Base-by-base conservation (phyloP, 2,329 filamentous ascomycete genomes). In the Hypoxylon sp. region DNA sequence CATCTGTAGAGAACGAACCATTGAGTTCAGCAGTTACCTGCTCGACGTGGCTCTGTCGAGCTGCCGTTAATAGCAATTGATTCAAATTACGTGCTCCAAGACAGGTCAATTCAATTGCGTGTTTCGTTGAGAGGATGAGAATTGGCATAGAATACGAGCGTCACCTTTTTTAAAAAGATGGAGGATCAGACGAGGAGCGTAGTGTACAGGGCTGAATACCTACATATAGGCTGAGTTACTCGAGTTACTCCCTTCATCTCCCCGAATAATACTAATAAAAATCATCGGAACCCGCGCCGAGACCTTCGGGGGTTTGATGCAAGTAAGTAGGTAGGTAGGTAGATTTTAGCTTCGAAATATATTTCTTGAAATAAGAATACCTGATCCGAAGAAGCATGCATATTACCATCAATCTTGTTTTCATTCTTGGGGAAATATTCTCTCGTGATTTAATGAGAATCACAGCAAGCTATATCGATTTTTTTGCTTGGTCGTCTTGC, bases 161-260 rank as follows among this genome's bases (percentile, higher is more conserved):
- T 57, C 53, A 19, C 43, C 34, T 48, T 59, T 28, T 52, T 55
- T 1, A 25, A 9, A 23, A 43, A 36, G 41, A 60, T 32, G 64
- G 49, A 65, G 67, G 67, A 67, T 69, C 51, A 63, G 52, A 65
- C 57, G 46, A 52, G 28, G 7, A 63, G 43, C 25, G 57, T 41
- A 63, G 36, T 19, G 60, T 34, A 17, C 53, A 36, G 51, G 38
- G 38, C 38, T 11, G 38, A 43, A 17, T 7, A n/a, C n/a, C n/a
- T n/a, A 5, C 3, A 25, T 5, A 3, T 25, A 48, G 52, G 57
- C 63, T 49, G 23, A 55, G 51, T 41, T n/a, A n/a, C n/a, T n/a
- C n/a, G n/a, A n/a, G n/a, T n/a, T n/a, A 55, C 19, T 43, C 30
- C 50, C 46, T 55, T 60, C 55, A 55, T 38, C 46, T 61, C 50